These are phyloP conservation scores for Glycine tomentella DNA, from an alignment of 306 rosid species.

Conservation along the genomic window DNA sequence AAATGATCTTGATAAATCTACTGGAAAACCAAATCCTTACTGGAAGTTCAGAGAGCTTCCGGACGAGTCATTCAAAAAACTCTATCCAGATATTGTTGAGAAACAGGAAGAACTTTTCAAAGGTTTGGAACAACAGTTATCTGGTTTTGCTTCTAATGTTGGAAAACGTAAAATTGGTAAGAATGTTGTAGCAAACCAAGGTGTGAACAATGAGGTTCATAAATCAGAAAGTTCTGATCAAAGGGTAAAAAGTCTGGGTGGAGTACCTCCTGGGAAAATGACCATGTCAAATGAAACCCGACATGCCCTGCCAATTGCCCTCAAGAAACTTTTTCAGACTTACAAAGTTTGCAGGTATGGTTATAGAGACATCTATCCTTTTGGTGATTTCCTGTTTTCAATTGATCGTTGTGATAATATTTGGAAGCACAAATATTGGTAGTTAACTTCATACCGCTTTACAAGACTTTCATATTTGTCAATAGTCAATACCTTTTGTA, in stretches of 20 bases:
- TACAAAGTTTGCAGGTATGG: conserved; percentile 90
- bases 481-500: too few relatives aligned
- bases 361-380: conserved; percentile 11
- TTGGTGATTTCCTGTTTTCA: conserved; percentile 9
- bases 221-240: conserved; percentile 54
- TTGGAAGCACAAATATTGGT: too few relatives aligned
- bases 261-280: conserved; percentile 52
- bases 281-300: conserved; percentile 83
- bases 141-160: conserved; percentile 5
- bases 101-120: conserved; percentile 60
- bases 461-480: too few relatives aligned
- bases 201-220: conserved; percentile 43
- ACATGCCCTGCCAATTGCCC: conserved; percentile 75
- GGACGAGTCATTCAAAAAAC: conserved; percentile 65
- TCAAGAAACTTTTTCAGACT: conserved; percentile 66
- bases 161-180: conserved; percentile 50
- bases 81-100: conserved; percentile 59
- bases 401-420: too few relatives aligned
- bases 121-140: conserved; percentile 44
- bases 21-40: conserved; percentile 19
- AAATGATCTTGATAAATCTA: conserved; percentile 58
- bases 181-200: conserved; percentile 50
- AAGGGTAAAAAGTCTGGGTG: conserved; percentile 49
- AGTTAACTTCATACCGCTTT: too few relatives aligned
- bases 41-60: conserved; percentile 57